Evolutionary conservation across 179 eudicot species (phyloP).

Genomic region (Drosera spatulata): DNA sequence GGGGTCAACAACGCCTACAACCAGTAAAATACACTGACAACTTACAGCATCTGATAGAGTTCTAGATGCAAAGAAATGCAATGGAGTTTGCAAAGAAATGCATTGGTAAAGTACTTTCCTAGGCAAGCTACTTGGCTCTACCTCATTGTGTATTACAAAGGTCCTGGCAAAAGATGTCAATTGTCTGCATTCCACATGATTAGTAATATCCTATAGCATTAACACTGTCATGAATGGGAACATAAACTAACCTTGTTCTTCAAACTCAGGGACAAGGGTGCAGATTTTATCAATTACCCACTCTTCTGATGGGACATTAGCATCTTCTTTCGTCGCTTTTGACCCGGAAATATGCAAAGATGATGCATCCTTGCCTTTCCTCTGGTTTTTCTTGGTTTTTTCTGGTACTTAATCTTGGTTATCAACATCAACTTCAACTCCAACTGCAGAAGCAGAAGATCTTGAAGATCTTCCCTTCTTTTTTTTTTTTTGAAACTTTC

Average conservation of each 20-base stretch:
- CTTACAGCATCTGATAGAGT: too few species aligned
- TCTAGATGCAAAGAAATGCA: too few species aligned
- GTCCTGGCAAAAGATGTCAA: too few species aligned
- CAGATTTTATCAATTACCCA: conserved; percentile 53
- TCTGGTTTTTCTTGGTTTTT: conserved; percentile 82
- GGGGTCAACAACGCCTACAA: conserved; percentile 55
- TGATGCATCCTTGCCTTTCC: conserved; percentile 57
- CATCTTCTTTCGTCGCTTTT: conserved; percentile 45
- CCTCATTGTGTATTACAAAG: too few species aligned
- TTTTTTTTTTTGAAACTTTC: conserved; percentile 75
- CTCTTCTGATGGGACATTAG: conserved; percentile 56
- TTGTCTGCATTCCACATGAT: too few species aligned
- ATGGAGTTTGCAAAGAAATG: too few species aligned
- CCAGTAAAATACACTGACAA: too few species aligned
- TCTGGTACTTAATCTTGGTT: conserved; percentile 46
- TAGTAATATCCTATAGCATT: too few species aligned
- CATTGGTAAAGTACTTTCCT: too few species aligned
- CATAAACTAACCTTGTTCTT: conserved; percentile 59
- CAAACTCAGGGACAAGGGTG: conserved; percentile 70
- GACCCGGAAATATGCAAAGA: conserved; percentile 38
- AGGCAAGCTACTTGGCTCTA: too few species aligned
- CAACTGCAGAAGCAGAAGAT: conserved; percentile 27
- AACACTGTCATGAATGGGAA: too few species aligned
- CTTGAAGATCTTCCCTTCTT: conserved; percentile 43
- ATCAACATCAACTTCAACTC: conserved; percentile 47